Evolutionary conservation across 2,329 filamentous ascomycete species (phyloP).

Genomic region (Ophiocordyceps unilateralis): DNA sequence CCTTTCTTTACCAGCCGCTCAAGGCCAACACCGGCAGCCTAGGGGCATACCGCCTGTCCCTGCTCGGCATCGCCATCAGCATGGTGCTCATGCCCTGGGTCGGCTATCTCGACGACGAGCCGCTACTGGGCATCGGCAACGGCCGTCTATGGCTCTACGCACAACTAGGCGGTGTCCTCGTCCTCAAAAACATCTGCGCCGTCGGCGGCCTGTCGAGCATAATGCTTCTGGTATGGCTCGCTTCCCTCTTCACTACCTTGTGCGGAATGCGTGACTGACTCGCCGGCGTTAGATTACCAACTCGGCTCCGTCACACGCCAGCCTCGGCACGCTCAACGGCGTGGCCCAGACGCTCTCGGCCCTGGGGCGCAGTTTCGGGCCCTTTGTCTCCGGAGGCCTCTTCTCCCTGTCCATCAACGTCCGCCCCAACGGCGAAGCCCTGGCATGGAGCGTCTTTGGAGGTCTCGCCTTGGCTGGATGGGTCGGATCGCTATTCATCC

Average conservation of each 20-base stretch:
- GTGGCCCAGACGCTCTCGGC: slow-evolving; percentile 88
- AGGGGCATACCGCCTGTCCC: slow-evolving; percentile 60
- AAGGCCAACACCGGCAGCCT: slow-evolving; percentile 72
- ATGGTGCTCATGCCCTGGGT: slow-evolving; percentile 85
- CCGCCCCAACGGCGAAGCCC: slow-evolving; percentile 61
- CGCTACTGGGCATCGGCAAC: slow-evolving; percentile 37
- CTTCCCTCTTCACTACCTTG: background rate
- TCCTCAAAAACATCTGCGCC: slow-evolving; percentile 79
- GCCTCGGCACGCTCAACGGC: slow-evolving; percentile 79
- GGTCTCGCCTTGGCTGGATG: slow-evolving; percentile 70
- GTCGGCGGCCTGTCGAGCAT: slow-evolving; percentile 84
- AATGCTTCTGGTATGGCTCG: slow-evolving; percentile 52
- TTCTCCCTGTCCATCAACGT: slow-evolving; percentile 66
- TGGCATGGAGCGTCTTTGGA: slow-evolving; percentile 79
- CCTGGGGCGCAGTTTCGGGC: slow-evolving; percentile 72
- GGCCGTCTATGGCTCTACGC: slow-evolving; percentile 58
- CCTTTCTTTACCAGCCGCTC: slow-evolving; percentile 65
- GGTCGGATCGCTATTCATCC: slow-evolving; percentile 60
- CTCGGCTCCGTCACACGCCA: slow-evolving; percentile 69
- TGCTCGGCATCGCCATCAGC: slow-evolving; percentile 64
- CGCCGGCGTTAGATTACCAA: slow-evolving; percentile 61
- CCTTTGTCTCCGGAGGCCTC: slow-evolving; percentile 71
- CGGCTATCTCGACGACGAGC: slow-evolving; percentile 50
- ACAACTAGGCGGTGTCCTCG: slow-evolving; percentile 63
- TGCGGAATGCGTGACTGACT: background rate